Conservation (phyloP, 352 stramenopile genomes). For the Globisporangium emineosum region DNA sequence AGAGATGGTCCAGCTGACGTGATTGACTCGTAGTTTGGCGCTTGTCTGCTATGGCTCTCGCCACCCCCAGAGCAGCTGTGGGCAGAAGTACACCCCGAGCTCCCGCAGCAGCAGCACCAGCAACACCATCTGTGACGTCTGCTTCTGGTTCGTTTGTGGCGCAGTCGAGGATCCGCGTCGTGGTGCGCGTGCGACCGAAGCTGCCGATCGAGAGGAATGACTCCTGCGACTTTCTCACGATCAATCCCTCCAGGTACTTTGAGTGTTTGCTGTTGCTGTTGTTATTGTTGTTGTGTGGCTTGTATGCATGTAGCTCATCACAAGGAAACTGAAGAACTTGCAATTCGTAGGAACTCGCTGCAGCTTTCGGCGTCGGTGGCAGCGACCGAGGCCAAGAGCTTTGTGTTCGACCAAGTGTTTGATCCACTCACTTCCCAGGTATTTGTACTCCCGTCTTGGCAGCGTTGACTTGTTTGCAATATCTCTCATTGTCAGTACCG, state of each 20-base stretch:
- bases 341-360: constrained; percentile 22
- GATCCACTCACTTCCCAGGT: constrained; percentile 33
- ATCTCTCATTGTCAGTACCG: not conserved
- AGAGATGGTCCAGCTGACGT: not conserved
- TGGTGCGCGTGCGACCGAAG: constrained; percentile 44
- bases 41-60: not conserved
- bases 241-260: constrained; percentile 25
- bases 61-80: not conserved
- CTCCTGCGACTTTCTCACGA: constrained; percentile 26
- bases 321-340: not conserved
- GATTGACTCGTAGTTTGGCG: not conserved
- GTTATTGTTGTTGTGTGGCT: not conserved
- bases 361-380: constrained; percentile 20
- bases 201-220: constrained; percentile 38
- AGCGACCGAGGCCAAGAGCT: constrained; percentile 24
- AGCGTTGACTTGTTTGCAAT: not conserved
- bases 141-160: constrained; percentile 1
- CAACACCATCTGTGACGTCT: not conserved
- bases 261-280: no score
- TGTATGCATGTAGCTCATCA: no score
- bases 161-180: constrained; percentile 39
- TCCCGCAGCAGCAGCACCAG: not conserved
- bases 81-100: not conserved
- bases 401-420: constrained; percentile 58
- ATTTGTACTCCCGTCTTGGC: not conserved